phyloP scores from a whole-genome alignment of 257 asterid genomes.

The Fraxinus excelsior region DNA sequence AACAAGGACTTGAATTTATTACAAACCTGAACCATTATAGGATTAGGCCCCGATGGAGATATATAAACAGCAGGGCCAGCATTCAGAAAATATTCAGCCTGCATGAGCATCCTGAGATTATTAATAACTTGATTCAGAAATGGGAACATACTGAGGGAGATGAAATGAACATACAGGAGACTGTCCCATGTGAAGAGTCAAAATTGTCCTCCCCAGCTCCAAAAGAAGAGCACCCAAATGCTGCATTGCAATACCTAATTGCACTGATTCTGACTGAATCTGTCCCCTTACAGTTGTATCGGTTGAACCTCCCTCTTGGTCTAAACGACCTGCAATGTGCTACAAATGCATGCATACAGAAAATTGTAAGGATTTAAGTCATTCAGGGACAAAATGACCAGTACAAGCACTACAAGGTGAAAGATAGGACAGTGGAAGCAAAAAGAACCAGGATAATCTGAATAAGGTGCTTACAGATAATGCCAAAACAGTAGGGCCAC shows the following conservation, averaged over 20 bases:
- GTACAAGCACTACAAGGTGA: not conserved
- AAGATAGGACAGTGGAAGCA: not conserved
- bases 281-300: conserved; percentile 74
- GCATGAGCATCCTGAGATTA: conserved; percentile 39
- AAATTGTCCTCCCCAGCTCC: conserved; percentile 89
- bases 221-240: conserved; percentile 87
- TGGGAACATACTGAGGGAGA: conserved; percentile 8
- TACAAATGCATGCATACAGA: conserved; percentile 27
- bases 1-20: conserved; percentile 9
- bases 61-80: conserved; percentile 98
- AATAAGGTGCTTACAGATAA: conserved; percentile 66
- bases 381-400: not conserved
- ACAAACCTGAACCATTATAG: conserved; percentile 97
- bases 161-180: conserved; percentile 62
- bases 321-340: conserved; percentile 75
- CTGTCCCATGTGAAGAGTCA: conserved; percentile 88
- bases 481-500: conserved; percentile 64
- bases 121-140: conserved; percentile 17
- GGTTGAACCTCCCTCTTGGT: conserved; percentile 63
- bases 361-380: not conserved
- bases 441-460: not conserved
- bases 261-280: conserved; percentile 64
- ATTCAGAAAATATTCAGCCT: conserved; percentile 85
- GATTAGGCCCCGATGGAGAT: conserved; percentile 94
- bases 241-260: conserved; percentile 84